phyloP scores from a whole-genome alignment of 2,329 filamentous ascomycete species.

The Aureobasidium leucospermi region DNA sequence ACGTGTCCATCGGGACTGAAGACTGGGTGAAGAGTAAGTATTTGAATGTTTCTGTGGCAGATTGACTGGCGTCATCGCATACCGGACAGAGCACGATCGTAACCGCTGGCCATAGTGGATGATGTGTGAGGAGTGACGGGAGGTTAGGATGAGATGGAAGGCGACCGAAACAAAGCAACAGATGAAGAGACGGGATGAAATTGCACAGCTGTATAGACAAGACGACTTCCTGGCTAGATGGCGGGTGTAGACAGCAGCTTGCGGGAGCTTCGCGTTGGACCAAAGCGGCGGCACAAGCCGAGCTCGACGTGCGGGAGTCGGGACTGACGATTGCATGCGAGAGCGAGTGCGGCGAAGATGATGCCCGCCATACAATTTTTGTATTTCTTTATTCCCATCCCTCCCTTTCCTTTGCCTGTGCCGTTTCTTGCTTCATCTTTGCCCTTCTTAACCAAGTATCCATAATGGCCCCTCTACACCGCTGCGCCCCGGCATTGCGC shows the following conservation, averaged over 20 bases:
- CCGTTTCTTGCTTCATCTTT: not conserved
- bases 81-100: slow-evolving; percentile 66
- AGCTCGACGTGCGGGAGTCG: not conserved
- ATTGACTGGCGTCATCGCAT: slow-evolving; percentile 13
- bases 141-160: not conserved
- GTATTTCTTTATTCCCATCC: not conserved
- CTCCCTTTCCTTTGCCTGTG: not conserved
- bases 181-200: not conserved
- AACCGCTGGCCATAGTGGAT: slow-evolving; percentile 74
- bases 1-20: slow-evolving; percentile 99
- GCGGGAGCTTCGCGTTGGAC: not conserved
- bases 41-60: not conserved
- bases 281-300: slow-evolving; percentile 3
- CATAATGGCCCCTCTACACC: slow-evolving; percentile 15
- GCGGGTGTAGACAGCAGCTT: slow-evolving; percentile 7
- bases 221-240: not conserved
- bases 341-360: not conserved
- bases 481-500: slow-evolving; percentile 22
- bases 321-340: not conserved
- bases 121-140: not conserved
- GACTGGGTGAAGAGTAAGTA: slow-evolving; percentile 46
- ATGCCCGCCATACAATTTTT: not conserved
- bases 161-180: not conserved
- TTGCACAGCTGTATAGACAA: not conserved
- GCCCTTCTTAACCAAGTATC: not conserved